These are phyloP conservation scores for Pinus albicaulis DNA, from an alignment of 75 land plant genomes.

Conservation along the genomic window DNA sequence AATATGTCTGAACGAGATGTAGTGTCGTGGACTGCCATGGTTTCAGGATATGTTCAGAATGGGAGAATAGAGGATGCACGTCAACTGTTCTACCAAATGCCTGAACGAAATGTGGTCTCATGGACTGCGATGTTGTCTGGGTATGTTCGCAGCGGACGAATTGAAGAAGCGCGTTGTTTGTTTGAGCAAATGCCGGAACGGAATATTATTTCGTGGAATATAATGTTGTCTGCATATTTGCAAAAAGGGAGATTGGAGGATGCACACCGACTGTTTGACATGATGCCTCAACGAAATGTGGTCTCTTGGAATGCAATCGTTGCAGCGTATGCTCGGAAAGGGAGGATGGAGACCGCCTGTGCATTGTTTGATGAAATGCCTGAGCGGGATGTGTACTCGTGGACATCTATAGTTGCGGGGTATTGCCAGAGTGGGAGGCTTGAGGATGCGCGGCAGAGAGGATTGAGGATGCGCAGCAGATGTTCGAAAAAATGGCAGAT, in stretches of 20 bases:
- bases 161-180: constrained; percentile 41
- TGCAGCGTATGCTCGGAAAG: constrained; percentile 47
- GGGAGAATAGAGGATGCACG: constrained; percentile 40
- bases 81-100: constrained; percentile 58
- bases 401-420: constrained; percentile 14
- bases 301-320: constrained; percentile 62
- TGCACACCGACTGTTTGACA: constrained; percentile 47
- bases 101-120: constrained; percentile 30
- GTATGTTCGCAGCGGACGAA: constrained; percentile 30
- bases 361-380: constrained; percentile 11
- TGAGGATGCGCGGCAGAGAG: constrained; percentile 23
- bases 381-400: constrained; percentile 8
- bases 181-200: constrained; percentile 44
- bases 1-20: too few relatives aligned
- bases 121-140: constrained; percentile 45
- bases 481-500: constrained; percentile 27
- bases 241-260: constrained; percentile 32
- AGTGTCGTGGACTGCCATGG: too few relatives aligned
- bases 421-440: constrained; percentile 13
- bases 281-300: constrained; percentile 33
- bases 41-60: not conserved
- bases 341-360: constrained; percentile 39
- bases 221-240: constrained; percentile 39
- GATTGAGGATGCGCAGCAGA: too few relatives aligned
- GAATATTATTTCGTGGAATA: constrained; percentile 41